Evolutionary conservation across 768 basidiomycete species (phyloP).

Genomic region (Daedalea quercina): DNA sequence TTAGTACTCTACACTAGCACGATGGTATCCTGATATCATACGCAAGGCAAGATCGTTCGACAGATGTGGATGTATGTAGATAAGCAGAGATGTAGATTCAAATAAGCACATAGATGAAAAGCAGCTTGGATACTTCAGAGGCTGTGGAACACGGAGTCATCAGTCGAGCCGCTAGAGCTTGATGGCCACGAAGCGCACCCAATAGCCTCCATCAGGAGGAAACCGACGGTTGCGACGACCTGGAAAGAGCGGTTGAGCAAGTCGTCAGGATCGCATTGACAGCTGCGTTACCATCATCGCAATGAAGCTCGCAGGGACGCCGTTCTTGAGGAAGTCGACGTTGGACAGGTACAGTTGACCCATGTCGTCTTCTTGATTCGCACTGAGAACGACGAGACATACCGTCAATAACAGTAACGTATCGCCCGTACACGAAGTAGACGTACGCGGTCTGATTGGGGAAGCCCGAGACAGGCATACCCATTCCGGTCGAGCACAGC

Average conservation of each 20-base stretch:
- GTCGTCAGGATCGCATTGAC: not conserved
- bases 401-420: conserved; percentile 6
- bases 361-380: conserved; percentile 91
- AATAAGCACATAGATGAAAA: too few relatives aligned
- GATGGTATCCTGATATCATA: too few relatives aligned
- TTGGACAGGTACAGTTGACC: conserved; percentile 83
- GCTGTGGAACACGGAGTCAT: too few relatives aligned
- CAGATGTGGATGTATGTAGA: too few relatives aligned
- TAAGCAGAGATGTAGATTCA: too few relatives aligned
- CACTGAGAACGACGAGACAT: conserved; percentile 34
- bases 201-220: conserved; percentile 62
- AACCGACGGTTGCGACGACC: conserved; percentile 86
- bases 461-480: conserved; percentile 98
- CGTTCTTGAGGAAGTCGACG: conserved; percentile 88
- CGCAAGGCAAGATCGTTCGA: too few relatives aligned
- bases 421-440: conserved; percentile 2
- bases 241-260: conserved; percentile 19
- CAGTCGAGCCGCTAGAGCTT: too few relatives aligned
- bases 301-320: conserved; percentile 89
- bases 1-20: too few relatives aligned
- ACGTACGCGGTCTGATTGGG: conserved; percentile 95
- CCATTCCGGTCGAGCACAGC: conserved; percentile 95
- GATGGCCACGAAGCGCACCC: too few relatives aligned
- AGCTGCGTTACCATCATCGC: conserved; percentile 61
- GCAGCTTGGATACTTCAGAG: too few relatives aligned